Base-by-base conservation (phyloP, 225 moss, liverwort and hornwort species). In the Neckera pumila region DNA sequence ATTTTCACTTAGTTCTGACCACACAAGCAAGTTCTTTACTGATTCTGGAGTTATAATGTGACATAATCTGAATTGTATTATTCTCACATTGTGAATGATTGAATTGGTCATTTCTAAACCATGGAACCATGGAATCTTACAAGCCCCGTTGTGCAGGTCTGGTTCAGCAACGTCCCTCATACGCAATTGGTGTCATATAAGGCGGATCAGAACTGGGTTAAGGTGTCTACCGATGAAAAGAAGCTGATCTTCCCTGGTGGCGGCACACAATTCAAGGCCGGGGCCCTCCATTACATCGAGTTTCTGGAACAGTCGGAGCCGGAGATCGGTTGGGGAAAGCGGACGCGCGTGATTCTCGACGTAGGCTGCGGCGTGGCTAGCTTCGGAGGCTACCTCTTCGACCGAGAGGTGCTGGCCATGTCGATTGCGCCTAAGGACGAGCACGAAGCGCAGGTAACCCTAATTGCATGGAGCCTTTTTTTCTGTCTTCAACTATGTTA, bases 361-460 rank as follows among this genome's bases (percentile, higher is more conserved):
- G 95, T 98, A 61, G 98, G 98, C n/a, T 98, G 98, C 87, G 98
- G 98, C 87, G 98, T 98, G 47, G 98, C 98, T 86, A 98, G 98
- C 83, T 97, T 98, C 79, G 98, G 98, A 81, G 98, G 98, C 49
- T 96, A 94, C 47, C 82, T 98, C 77, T 95, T 97, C 76, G 97
- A 98, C 49, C 93, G 91, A 83, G 88, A 94, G 53, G 98, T 90
- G 34, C 92, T 97, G 53, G 93, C 95, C 21, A 96, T 98, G 96
- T 98, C 98, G 56, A 88, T 98, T 45, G 98, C 98, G 27, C 98
- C 98, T 6, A 98, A 98, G 90, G 98, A 98, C 85, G 98, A 98
- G 82, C 98, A 98, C 73, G 96, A 98, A 83, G 98, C 98, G 54
- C 98, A 98, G 88, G 88, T 87, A 86, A 40, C 38, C 7, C 77